Evolutionary conservation across 805 yeast species (phyloP).

Genomic region (Saitoella complicata): DNA sequence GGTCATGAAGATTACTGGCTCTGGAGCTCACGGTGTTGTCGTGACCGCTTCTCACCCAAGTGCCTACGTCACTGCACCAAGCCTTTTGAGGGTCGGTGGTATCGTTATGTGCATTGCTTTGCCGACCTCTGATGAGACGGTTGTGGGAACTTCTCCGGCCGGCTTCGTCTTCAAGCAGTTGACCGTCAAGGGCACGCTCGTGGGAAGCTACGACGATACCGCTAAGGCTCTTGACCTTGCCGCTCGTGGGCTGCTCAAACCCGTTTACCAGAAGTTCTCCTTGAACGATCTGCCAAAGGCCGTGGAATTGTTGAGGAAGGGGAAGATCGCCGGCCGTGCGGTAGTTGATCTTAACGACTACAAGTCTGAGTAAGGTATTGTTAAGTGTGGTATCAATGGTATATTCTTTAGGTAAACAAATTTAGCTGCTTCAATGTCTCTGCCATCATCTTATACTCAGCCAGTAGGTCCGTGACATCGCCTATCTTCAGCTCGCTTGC

Average conservation of each 20-base stretch:
- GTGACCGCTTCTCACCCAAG: slow-evolving; percentile 59
- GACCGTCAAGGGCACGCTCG: slow-evolving; percentile 60
- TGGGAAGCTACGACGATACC: slow-evolving; percentile 79
- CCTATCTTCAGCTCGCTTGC: too few relatives aligned
- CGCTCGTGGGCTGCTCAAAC: slow-evolving; percentile 50
- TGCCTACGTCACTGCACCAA: slow-evolving; percentile 46
- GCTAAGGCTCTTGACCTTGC: slow-evolving; percentile 67
- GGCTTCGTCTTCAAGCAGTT: slow-evolving; percentile 54
- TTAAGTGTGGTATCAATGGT: too few relatives aligned
- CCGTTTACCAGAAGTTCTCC: slow-evolving; percentile 63
- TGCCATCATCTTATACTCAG: too few relatives aligned
- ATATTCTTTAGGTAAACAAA: too few relatives aligned
- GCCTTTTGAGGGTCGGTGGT: slow-evolving; percentile 49
- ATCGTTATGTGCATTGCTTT: slow-evolving; percentile 15
- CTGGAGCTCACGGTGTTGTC: slow-evolving; percentile 65
- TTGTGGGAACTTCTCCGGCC: slow-evolving; percentile 64
- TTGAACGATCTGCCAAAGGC: slow-evolving; percentile 53
- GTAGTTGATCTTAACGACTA: slow-evolving; percentile 49
- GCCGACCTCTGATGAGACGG: slow-evolving; percentile 24
- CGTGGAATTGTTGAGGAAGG: slow-evolving; percentile 64
- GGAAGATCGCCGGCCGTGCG: slow-evolving; percentile 75
- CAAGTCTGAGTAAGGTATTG: too few relatives aligned
- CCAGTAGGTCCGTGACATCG: too few relatives aligned
- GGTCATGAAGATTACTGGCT: slow-evolving; percentile 40
- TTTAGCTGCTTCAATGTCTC: too few relatives aligned